Base-by-base conservation (phyloP, 2,329 filamentous ascomycete species). In the Sclerotinia glacialis region DNA sequence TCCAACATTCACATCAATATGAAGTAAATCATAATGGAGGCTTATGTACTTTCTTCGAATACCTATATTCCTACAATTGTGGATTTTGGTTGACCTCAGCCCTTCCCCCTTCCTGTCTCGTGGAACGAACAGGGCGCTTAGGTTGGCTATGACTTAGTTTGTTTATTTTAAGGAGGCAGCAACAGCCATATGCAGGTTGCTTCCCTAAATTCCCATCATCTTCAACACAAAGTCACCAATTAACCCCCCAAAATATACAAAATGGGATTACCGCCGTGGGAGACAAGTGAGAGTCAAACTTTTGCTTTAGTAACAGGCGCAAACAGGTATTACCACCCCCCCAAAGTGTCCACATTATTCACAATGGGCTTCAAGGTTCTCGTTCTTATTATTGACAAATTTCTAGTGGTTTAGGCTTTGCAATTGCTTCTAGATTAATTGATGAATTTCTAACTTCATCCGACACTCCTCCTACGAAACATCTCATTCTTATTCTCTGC, bases 381-480 rank as follows among this genome's bases (percentile, higher is more conserved):
- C 40, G 5, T 16, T 44, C 23, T 34, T 21, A 50, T 56, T 67
- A 71, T 76, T 80, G 69, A 80, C 73, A 42, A n/a, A 23, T 37
- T 28, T 47, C 6, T 77, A 97, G 94, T 76, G 94, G 94, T 68
- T 87, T 97, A 54, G 94, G 94, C 54, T 90, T 94, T 73, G 89
- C 89, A 65, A 93, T 91, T 72, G 91, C 90, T 76, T 87, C 90
- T 75, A 91, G 92, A 68, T 83, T 97, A 66, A 94, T 96, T 72
- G 92, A 97, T 80, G 91, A 96, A 74, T 97, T 97, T 81, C 86
- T 96, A 68, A 80, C 82, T 67, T 87, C 86, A 18, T 87, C 83
- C 67, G 86, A 86, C 16, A 87, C 86, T 46, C 85, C 89, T 40
- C 81, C 86, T 59, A 81, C 83, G 40, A 84, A 91, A 67, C 86